Conservation (phyloP, 768 basidiomycete species). For the Cystobasidiopsis lactophilus region DNA sequence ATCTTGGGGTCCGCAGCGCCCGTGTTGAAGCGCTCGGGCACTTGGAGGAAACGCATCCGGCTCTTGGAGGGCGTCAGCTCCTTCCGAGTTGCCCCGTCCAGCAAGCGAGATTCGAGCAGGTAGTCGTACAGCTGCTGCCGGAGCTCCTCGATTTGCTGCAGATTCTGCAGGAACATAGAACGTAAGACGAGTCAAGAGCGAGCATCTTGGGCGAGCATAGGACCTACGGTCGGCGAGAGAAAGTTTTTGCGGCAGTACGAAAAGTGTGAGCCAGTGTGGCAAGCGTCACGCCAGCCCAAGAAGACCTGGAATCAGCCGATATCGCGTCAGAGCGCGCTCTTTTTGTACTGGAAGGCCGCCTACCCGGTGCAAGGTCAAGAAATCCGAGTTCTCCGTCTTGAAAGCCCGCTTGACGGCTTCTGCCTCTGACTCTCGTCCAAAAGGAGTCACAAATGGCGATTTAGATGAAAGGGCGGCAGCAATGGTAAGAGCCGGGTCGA, state of each 20-base stretch:
- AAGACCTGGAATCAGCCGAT: background rate
- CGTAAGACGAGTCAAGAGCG: background rate
- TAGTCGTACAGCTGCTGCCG: conserved; percentile 78
- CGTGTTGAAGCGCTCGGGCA: conserved; percentile 48
- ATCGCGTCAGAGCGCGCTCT: background rate
- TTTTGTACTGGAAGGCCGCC: background rate
- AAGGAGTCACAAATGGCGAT: conserved; percentile 72
- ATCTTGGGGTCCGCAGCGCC: conserved; percentile 44
- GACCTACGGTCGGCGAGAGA: conserved; percentile 7
- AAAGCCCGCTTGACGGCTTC: conserved; percentile 63
- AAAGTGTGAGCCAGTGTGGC: background rate
- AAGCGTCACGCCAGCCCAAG: background rate
- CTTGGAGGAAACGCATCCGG: conserved; percentile 47
- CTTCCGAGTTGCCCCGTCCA: conserved; percentile 37
- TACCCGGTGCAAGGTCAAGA: conserved; percentile 51
- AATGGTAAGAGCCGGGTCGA: conserved; percentile 92
- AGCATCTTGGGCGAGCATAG: background rate
- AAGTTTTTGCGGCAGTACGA: conserved; percentile 10
- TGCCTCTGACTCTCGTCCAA: conserved; percentile 69
- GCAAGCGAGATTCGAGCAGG: conserved; percentile 68
- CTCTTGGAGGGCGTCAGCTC: conserved; percentile 43
- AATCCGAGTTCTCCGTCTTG: conserved; percentile 72
- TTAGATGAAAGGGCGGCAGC: conserved; percentile 81
- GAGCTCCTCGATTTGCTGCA: conserved; percentile 89
- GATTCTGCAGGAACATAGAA: no score